Conservation (phyloP, 495 filamentous ascomycete species). For the Talaromyces adpressus region DNA sequence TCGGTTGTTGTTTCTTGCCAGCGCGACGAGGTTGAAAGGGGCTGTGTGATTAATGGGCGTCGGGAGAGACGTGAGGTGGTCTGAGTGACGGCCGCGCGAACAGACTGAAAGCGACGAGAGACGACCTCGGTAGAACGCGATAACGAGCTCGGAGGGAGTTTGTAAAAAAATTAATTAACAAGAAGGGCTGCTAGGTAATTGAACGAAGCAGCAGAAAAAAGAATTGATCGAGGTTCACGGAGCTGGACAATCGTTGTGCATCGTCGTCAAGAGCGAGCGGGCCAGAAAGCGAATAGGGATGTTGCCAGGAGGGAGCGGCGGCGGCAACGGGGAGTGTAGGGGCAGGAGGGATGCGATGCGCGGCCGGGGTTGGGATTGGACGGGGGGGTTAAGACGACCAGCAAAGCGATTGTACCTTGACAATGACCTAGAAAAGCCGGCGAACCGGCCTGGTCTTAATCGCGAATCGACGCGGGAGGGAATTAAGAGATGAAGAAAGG, state of each 20-base stretch:
- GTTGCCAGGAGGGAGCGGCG: slow-evolving; percentile 4
- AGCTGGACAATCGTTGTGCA: background rate
- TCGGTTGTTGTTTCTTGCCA: background rate
- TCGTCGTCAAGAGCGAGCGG: slow-evolving; percentile 5
- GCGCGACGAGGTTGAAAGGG: background rate
- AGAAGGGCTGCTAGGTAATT: slow-evolving; percentile 16
- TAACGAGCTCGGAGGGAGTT: slow-evolving; percentile 17
- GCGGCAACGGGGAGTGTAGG: background rate
- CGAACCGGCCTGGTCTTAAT: slow-evolving; percentile 6
- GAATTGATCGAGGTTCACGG: slow-evolving; percentile 45
- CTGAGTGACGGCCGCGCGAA: background rate
- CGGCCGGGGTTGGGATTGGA: slow-evolving; percentile 14
- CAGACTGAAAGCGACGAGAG: slow-evolving; percentile 1
- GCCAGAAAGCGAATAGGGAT: slow-evolving; percentile 5
- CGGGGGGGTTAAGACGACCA: slow-evolving; percentile 14
- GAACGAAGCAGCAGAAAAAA: slow-evolving; percentile 35
- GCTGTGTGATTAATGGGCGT: slow-evolving; percentile 12
- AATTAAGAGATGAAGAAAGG: slow-evolving; percentile 12
- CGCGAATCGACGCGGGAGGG: slow-evolving; percentile 15
- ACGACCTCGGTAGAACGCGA: slow-evolving; percentile 21
- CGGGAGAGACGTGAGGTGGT: slow-evolving; percentile 15
- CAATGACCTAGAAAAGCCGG: slow-evolving; percentile 9
- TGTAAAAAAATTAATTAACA: slow-evolving; percentile 12
- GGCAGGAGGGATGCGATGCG: slow-evolving; percentile 9
- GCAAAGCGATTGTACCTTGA: slow-evolving; percentile 16